Evolutionary conservation across 1,139 yeast species (phyloP).

Genomic region (Candida frijolesensis): DNA sequence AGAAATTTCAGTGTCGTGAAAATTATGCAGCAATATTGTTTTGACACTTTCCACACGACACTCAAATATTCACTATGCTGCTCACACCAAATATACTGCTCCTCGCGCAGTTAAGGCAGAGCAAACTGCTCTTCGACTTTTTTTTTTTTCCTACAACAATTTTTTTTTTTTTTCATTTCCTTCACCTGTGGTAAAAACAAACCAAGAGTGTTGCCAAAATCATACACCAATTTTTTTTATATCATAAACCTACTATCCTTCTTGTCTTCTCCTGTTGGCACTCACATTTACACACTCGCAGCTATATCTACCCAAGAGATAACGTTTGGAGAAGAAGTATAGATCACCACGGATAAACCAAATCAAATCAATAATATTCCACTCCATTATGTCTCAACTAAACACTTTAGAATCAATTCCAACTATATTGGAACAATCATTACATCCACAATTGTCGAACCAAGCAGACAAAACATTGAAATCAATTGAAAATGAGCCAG

Average conservation of each 20-base stretch:
- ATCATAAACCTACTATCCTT: too few relatives aligned
- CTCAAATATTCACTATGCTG: too few relatives aligned
- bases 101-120: too few relatives aligned
- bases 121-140: not conserved
- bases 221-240: too few relatives aligned
- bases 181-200: not conserved
- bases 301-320: not conserved
- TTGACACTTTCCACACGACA: not conserved
- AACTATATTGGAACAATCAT: slow-evolving; percentile 49
- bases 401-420: slow-evolving; percentile 47
- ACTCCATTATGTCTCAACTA: slow-evolving; percentile 11
- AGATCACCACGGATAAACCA: not conserved
- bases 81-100: too few relatives aligned
- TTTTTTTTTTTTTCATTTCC: not conserved
- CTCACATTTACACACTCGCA: not conserved
- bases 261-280: too few relatives aligned
- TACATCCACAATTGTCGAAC: slow-evolving; percentile 55
- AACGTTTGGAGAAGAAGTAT: not conserved
- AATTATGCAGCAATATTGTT: not conserved
- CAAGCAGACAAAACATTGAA: slow-evolving; percentile 62
- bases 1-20: too few relatives aligned
- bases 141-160: not conserved
- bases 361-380: not conserved
- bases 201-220: not conserved
- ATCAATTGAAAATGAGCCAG: slow-evolving; percentile 62